A percentile compares a stretch with the other conserved stretches of the same genome.
Conservation (phyloP, 495 filamentous ascomycete genomes). For the Podospora didyma region DNA sequence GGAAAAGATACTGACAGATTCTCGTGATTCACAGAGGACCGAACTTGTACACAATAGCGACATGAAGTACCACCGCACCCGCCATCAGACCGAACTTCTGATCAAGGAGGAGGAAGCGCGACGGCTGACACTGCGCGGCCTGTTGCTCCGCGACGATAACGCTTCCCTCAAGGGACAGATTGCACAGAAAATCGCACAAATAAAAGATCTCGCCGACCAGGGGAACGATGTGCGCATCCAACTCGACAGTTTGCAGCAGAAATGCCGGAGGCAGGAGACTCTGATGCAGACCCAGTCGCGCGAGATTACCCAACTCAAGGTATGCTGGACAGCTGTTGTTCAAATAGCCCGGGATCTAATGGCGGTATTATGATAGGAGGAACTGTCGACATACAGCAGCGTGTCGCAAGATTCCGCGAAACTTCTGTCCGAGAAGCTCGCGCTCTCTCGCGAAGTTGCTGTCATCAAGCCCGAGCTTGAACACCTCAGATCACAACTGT, state of each 20-base stretch:
- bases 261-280: constrained; percentile 52
- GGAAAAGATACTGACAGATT: constrained; percentile 5
- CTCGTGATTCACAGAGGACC: constrained; percentile 22
- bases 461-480: constrained; percentile 73
- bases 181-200: constrained; percentile 48
- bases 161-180: constrained; percentile 33
- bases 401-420: constrained; percentile 64
- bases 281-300: constrained; percentile 53
- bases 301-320: constrained; percentile 67
- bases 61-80: constrained; percentile 58
- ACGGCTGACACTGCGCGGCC: constrained; percentile 57
- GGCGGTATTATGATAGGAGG: constrained; percentile 44
- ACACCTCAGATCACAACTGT: constrained; percentile 65
- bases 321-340: constrained; percentile 24
- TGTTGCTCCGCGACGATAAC: constrained; percentile 69
- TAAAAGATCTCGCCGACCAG: constrained; percentile 54
- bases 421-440: constrained; percentile 70
- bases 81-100: constrained; percentile 55
- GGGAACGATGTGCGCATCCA: constrained; percentile 54
- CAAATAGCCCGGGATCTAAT: not conserved
- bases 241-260: constrained; percentile 52
- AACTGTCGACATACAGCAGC: constrained; percentile 59
- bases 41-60: constrained; percentile 51
- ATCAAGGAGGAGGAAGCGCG: constrained; percentile 66
- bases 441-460: constrained; percentile 66